These are phyloP conservation scores for Raphidocelis subcapitata DNA, from an alignment of 139 green algal species.

Conservation along the genomic window DNA sequence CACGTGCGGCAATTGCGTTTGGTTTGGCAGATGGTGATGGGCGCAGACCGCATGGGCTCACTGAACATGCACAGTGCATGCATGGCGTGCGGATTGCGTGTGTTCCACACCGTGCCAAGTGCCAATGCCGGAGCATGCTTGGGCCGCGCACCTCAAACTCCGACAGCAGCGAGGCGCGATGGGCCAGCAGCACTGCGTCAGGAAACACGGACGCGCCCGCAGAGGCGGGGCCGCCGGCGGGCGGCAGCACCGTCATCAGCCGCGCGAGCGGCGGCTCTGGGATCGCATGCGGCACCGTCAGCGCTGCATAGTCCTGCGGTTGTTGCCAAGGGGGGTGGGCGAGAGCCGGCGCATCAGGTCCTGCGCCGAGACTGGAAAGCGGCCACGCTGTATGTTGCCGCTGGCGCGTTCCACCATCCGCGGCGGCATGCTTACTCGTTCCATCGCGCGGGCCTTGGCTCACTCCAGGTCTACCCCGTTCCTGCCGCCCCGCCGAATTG, in stretches of 20 bases:
- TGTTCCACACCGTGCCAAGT: too few relatives aligned
- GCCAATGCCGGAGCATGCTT: background rate
- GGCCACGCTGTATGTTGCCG: background rate
- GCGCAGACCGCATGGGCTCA: too few relatives aligned
- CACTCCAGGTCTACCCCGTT: background rate
- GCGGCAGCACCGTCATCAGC: slow-evolving; percentile 40
- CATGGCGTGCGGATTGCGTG: slow-evolving; percentile 5
- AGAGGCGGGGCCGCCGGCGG: background rate
- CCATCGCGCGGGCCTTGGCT: background rate
- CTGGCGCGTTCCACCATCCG: background rate
- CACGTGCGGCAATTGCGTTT: background rate
- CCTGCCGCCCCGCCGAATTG: background rate
- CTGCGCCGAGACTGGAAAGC: background rate
- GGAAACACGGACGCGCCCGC: slow-evolving; percentile 35
- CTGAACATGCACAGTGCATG: background rate
- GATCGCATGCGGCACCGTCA: slow-evolving; percentile 55
- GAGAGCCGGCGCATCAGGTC: background rate
- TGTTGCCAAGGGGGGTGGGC: too few relatives aligned
- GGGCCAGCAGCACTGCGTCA: slow-evolving; percentile 33
- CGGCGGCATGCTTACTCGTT: background rate
- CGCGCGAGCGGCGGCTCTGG: slow-evolving; percentile 39
- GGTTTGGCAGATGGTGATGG: too few relatives aligned
- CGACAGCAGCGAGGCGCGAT: slow-evolving; percentile 1
- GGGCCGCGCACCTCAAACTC: slow-evolving; percentile 30
- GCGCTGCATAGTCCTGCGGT: slow-evolving; percentile 46